Evolutionary conservation across 805 yeast species (phyloP), one percentile per base, ranked within the genome.

Genomic region (Allodekkera sacchari): DNA sequence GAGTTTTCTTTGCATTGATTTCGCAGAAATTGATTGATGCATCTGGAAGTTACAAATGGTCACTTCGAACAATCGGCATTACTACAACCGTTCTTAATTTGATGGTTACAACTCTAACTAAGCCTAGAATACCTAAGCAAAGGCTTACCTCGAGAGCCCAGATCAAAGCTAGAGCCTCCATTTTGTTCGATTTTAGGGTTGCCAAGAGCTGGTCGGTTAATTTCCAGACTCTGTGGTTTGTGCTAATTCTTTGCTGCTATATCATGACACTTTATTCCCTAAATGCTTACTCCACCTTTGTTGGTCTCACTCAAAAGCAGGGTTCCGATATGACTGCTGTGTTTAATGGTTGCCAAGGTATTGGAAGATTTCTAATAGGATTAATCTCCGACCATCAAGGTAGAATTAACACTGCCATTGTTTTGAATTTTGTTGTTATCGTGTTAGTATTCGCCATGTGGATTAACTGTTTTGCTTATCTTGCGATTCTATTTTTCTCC

Each of bases 341-440:
- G 6, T 46, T 68, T 37, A 70, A 68, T 40, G 59, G 63, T 11
- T 60, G 64, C 2, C 77, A 71, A 44, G 54, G 61, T 6, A 31
- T 68, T 15, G 77, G 77, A 3, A 58, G 78, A 43, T 68, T 72
- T 3, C 6, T 45, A n/a, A 66, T 69, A 47, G 77, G 77, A 1
- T 37, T 60, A 3, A 25, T 55, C 2, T 66, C 72, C 18, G 76
- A 70, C 34, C 48, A 49, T 26, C 48, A 52, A 31, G 77, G 78
- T 2, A 55, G 74, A 37, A 55, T 65, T 4, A 71, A 71, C 41
- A 50, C 63, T 18, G 54, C 71, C 10, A 44, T 61, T 6, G 26
- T 48, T 6, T 50, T 63, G 3, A 55, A 67, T 1, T 14, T 46
- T 5, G 44, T 61, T 6, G 44, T 63, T 30, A 39, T 59, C 5